Percentiles rank a stretch among this genome's conserved stretches.
Evolutionary conservation across 768 basidiomycete genomes (phyloP).

Genomic region (Tulasnella sp.): DNA sequence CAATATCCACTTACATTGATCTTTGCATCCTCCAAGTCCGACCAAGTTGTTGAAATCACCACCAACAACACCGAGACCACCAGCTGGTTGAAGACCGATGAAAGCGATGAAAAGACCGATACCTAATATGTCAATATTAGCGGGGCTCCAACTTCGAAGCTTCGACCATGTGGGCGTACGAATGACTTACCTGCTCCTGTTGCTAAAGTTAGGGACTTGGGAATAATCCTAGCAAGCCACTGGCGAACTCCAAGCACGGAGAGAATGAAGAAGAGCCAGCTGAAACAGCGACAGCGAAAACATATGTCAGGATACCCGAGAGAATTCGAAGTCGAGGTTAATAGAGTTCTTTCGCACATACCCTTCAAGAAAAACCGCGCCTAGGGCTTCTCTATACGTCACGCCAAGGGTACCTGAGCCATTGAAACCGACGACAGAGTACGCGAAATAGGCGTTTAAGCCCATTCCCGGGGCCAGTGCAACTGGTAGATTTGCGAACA

Average conservation of each 20-base stretch:
- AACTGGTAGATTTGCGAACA: conserved; percentile 78
- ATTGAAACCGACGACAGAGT: conserved; percentile 77
- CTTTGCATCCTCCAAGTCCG: conserved; percentile 58
- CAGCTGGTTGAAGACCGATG: conserved; percentile 52
- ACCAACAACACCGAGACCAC: conserved; percentile 63
- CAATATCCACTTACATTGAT: conserved; percentile 30
- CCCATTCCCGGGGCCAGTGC: conserved; percentile 76
- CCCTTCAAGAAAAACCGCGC: conserved; percentile 83
- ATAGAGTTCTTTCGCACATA: conserved; percentile 26
- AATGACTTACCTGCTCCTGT: conserved; percentile 53
- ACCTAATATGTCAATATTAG: conserved; percentile 23
- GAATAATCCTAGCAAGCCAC: conserved; percentile 82
- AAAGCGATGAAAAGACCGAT: conserved; percentile 75
- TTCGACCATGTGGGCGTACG: neutral
- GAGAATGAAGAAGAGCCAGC: conserved; percentile 70
- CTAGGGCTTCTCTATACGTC: conserved; percentile 64
- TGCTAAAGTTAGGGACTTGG: conserved; percentile 70
- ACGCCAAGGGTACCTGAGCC: conserved; percentile 44
- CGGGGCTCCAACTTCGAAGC: neutral
- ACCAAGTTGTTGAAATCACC: conserved; percentile 59
- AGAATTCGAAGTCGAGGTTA: neutral
- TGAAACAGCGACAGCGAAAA: conserved; percentile 20
- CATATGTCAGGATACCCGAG: neutral
- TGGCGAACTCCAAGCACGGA: conserved; percentile 75
- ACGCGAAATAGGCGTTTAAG: conserved; percentile 51